phyloP scores from a whole-genome alignment of 2,329 filamentous ascomycete genomes.

The Pezicula carpinea region DNA sequence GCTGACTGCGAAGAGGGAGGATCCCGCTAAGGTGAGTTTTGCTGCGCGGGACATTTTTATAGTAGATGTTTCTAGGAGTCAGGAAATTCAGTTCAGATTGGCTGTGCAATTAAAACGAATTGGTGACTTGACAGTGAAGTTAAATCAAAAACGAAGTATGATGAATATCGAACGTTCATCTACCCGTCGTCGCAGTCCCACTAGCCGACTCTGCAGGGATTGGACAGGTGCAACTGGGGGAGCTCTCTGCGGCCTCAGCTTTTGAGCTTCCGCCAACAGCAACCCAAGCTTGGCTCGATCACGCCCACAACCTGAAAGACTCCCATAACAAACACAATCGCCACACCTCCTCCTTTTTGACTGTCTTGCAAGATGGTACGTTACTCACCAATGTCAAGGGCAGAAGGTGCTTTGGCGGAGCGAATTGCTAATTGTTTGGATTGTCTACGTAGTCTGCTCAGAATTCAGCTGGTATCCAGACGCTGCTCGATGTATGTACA shows the following conservation, averaged over 20 bases:
- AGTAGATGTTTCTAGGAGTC: neutral
- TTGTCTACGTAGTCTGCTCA: conserved; percentile 71
- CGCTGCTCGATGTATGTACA: conserved; percentile 84
- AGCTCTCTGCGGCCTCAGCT: too few relatives aligned
- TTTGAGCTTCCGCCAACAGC: too few relatives aligned
- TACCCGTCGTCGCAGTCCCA: too few relatives aligned
- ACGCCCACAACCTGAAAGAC: too few relatives aligned
- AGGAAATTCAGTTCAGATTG: neutral
- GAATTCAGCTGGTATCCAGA: conserved; percentile 98
- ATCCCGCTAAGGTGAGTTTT: conserved; percentile 77
- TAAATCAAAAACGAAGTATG: neutral
- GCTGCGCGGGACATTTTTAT: conserved; percentile 81
- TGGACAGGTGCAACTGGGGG: too few relatives aligned
- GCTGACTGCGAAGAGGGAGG: conserved; percentile 67
- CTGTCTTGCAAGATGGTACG: conserved; percentile 21
- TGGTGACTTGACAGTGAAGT: neutral
- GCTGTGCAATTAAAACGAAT: neutral
- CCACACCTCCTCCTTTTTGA: neutral
- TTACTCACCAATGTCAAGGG: conserved; percentile 1
- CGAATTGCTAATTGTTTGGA: conserved; percentile 13
- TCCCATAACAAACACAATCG: neutral
- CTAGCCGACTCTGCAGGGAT: too few relatives aligned
- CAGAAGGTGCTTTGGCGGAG: neutral
- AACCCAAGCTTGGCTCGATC: conserved; percentile 3
- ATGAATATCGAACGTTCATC: too few relatives aligned